Percentiles rank a stretch among this genome's conserved stretches.
These are phyloP conservation scores for Plantago elongata DNA, from an alignment of 257 asterid species.

Conservation along the genomic window DNA sequence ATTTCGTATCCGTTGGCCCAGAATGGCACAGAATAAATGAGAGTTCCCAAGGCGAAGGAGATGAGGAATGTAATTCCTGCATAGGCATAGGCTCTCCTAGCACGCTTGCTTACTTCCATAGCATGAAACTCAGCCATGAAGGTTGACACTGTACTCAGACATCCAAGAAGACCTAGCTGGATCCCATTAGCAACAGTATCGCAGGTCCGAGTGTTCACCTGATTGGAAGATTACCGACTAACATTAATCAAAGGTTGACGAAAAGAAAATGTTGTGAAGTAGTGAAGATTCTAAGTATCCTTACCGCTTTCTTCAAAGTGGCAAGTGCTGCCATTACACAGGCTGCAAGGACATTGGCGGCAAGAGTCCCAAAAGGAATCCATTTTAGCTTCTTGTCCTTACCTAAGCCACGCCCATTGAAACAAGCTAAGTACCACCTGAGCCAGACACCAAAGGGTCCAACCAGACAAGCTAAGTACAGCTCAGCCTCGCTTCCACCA, in stretches of 20 bases:
- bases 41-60: conserved; percentile 58
- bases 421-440: conserved; percentile 78
- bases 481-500: conserved; percentile 45
- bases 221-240: background rate
- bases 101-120: conserved; percentile 56
- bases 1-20: conserved; percentile 46
- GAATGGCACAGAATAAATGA: conserved; percentile 59
- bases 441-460: conserved; percentile 93
- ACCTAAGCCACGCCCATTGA: conserved; percentile 78
- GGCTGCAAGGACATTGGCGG: conserved; percentile 85
- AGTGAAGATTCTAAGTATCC: background rate
- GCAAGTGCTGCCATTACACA: conserved; percentile 85
- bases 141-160: conserved; percentile 80
- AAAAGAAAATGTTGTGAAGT: background rate
- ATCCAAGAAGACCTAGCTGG: conserved; percentile 83
- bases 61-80: conserved; percentile 36
- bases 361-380: conserved; percentile 90
- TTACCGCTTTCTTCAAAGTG: conserved; percentile 60
- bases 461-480: conserved; percentile 71
- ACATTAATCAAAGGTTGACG: background rate
- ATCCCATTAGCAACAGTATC: conserved; percentile 53
- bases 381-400: conserved; percentile 45
- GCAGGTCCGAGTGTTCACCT: conserved; percentile 42
- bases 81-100: conserved; percentile 70
- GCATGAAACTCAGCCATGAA: conserved; percentile 75